Conservation (phyloP, 2,329 filamentous ascomycete genomes). For the Endocalyx cinctus region DNA sequence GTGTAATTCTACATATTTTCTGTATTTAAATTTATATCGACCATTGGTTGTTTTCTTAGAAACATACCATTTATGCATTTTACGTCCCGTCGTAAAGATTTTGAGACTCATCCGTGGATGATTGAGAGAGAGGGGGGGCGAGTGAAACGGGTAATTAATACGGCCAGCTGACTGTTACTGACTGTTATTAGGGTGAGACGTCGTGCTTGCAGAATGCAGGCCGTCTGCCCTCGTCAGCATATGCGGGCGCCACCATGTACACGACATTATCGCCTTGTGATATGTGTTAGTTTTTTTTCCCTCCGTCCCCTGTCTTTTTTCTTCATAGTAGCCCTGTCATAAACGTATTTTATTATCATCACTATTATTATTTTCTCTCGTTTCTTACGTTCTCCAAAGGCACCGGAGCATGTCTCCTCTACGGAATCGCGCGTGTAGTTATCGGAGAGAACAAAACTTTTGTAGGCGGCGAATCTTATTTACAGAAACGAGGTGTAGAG, state of each 20-base stretch:
- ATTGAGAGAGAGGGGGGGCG: too few species aligned
- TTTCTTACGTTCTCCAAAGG: too few species aligned
- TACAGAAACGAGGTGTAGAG: slow-evolving; percentile 64
- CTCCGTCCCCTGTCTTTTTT: background rate
- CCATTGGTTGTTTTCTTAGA: background rate
- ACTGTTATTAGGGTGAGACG: slow-evolving; percentile 59
- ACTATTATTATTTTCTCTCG: too few species aligned
- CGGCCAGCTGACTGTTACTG: background rate
- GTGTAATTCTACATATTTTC: slow-evolving; percentile 1
- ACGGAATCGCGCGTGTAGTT: slow-evolving; percentile 69
- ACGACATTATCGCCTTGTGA: slow-evolving; percentile 76
- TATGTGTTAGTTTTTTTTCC: slow-evolving; percentile 53
- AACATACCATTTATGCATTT: too few species aligned
- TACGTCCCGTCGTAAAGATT: too few species aligned
- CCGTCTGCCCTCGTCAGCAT: slow-evolving; percentile 63
- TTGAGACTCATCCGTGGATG: too few species aligned
- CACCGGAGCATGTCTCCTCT: slow-evolving; percentile 72
- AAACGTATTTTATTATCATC: too few species aligned
- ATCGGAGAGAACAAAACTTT: slow-evolving; percentile 76
- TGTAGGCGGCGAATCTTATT: slow-evolving; percentile 66
- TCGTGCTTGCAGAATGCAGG: slow-evolving; percentile 71
- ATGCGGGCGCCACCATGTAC: slow-evolving; percentile 75
- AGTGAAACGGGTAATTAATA: too few species aligned
- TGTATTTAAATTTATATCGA: background rate
- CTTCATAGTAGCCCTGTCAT: too few species aligned